Percentiles rank a stretch among this genome's conserved stretches.
Evolutionary conservation across 2,329 filamentous ascomycete genomes (phyloP).

Genomic region (Bimuria novae-zelandiae): DNA sequence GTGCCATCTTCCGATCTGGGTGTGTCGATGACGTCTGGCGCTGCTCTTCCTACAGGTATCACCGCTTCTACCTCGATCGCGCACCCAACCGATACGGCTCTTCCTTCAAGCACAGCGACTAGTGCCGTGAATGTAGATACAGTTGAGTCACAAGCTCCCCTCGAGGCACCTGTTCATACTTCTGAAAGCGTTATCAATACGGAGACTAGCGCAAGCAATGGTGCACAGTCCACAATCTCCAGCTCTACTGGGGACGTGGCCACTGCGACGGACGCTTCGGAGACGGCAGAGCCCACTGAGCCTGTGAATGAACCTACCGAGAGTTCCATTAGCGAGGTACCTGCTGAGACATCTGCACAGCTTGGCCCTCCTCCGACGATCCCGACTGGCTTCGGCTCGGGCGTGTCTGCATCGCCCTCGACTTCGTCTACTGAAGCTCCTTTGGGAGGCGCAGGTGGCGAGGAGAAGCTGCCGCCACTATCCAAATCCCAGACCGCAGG

Average conservation of each 20-base stretch:
- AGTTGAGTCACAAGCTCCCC: constrained; percentile 4
- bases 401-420: constrained; percentile 7
- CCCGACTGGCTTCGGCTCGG: constrained; percentile 9
- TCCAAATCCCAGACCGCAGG: constrained; percentile 41
- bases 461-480: constrained; percentile 24
- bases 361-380: constrained; percentile 4
- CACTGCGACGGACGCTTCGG: constrained; percentile 2
- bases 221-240: constrained; percentile 1
- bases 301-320: neutral
- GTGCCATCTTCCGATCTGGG: neutral
- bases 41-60: neutral
- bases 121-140: constrained; percentile 1
- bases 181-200: constrained; percentile 6
- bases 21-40: constrained; percentile 6
- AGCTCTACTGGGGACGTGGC: constrained; percentile 2
- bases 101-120: neutral
- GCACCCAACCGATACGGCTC: neutral
- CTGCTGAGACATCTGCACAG: neutral
- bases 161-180: neutral
- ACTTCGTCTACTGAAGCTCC: constrained; percentile 16
- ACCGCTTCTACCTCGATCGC: neutral
- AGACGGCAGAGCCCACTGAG: constrained; percentile 4
- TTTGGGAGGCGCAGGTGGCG: constrained; percentile 10
- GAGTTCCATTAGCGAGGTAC: neutral
- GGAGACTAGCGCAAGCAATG: neutral